A percentile compares a stretch with the other conserved stretches of the same genome.
phyloP scores from a whole-genome alignment of 371 early-diverging fungal species.

The Quaeritorhiza haematococci region DNA sequence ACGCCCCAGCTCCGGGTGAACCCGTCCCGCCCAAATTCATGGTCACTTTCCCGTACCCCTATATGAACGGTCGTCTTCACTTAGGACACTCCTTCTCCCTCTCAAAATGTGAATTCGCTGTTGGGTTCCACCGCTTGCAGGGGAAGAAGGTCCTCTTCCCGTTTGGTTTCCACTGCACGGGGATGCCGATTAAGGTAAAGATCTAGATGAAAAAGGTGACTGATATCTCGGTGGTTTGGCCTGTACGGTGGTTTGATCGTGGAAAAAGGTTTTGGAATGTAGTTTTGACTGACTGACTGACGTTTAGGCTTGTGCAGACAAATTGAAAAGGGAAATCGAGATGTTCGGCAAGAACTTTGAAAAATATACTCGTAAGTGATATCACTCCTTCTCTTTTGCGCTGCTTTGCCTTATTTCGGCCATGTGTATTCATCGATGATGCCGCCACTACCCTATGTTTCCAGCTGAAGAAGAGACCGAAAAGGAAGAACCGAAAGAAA shows the following conservation, averaged over 20 bases:
- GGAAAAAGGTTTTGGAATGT: neutral
- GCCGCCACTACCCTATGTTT: neutral
- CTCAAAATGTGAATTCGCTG: constrained; percentile 96
- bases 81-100: constrained; percentile 98
- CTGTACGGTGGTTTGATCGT: neutral
- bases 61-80: constrained; percentile 99
- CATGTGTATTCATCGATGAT: neutral
- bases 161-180: constrained; percentile 99
- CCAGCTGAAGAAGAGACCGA: constrained; percentile 32
- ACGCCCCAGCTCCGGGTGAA: constrained; percentile 65
- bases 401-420: neutral
- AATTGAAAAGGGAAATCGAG: constrained; percentile 90
- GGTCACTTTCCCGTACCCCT: constrained; percentile 98
- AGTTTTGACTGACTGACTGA: neutral
- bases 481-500: constrained; percentile 25
- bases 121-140: constrained; percentile 89
- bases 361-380: constrained; percentile 13
- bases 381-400: neutral
- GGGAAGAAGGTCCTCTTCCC: constrained; percentile 97
- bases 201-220: too few species aligned
- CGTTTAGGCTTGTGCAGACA: constrained; percentile 92
- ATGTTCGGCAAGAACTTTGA: constrained; percentile 87
- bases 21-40: constrained; percentile 70
- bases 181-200: constrained; percentile 99
- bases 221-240: neutral